phyloP scores from a whole-genome alignment of 257 asterid species.

The Gentiana straminea region DNA sequence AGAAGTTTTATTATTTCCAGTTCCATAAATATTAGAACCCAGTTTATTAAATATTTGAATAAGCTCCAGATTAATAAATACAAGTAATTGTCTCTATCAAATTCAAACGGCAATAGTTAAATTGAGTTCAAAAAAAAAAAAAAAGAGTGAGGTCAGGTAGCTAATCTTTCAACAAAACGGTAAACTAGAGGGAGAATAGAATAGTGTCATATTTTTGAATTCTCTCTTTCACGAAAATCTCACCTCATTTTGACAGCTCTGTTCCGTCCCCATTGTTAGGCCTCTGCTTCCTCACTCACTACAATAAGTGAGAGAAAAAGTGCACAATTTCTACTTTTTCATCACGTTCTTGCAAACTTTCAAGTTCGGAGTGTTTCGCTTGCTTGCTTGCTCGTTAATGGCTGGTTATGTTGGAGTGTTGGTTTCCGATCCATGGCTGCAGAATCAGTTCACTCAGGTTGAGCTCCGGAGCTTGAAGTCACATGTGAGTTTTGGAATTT shows the following conservation, averaged over 20 bases:
- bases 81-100: background rate
- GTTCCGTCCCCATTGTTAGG: constrained; percentile 46
- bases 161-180: constrained; percentile 11
- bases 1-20: too few species aligned
- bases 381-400: constrained; percentile 21
- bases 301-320: constrained; percentile 3
- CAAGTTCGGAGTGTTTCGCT: background rate
- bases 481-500: constrained; percentile 36
- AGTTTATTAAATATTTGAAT: too few species aligned
- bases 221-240: constrained; percentile 4
- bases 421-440: constrained; percentile 96
- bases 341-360: background rate
- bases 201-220: constrained; percentile 35
- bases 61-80: too few species aligned
- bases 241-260: constrained; percentile 49
- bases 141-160: background rate
- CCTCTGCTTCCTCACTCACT: constrained; percentile 20
- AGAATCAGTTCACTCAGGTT: constrained; percentile 90
- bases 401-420: constrained; percentile 76
- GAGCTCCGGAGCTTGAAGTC: constrained; percentile 82
- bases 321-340: constrained; percentile 1
- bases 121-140: constrained; percentile 4
- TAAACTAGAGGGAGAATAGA: constrained; percentile 20
- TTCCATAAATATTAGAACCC: too few species aligned
- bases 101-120: constrained; percentile 5